Conservation (phyloP, 371 early-diverging fungal species). For the Lichtheimia hyalospora region DNA sequence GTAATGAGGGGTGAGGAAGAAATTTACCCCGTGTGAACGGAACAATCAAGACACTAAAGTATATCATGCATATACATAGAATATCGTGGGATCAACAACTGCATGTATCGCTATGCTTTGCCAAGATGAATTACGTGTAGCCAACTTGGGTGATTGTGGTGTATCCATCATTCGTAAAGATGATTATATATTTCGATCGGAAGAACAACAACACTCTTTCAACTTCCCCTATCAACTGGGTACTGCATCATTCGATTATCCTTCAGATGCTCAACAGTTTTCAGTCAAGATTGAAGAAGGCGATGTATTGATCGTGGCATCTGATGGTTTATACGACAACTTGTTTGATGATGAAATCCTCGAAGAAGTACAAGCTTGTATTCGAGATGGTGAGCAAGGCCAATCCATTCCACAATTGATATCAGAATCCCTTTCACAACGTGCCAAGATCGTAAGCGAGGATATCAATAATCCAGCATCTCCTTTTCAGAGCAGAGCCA, state of each 20-base stretch:
- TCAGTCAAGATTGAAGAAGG: conserved; percentile 75
- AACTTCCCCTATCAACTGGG: conserved; percentile 81
- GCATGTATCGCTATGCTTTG: conserved; percentile 84
- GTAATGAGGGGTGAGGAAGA: neutral
- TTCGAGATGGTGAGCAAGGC: conserved; percentile 7
- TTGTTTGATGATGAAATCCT: conserved; percentile 81
- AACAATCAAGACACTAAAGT: too few species aligned
- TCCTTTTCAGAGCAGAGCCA: conserved; percentile 86
- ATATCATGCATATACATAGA: conserved; percentile 5
- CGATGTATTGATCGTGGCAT: conserved; percentile 73
- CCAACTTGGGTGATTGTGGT: conserved; percentile 93
- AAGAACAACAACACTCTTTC: conserved; percentile 84
- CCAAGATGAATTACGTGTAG: conserved; percentile 86
- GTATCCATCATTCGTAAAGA: conserved; percentile 80
- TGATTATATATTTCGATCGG: conserved; percentile 85
- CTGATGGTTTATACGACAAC: conserved; percentile 83
- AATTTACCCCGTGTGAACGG: too few species aligned
- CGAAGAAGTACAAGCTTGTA: conserved; percentile 42
- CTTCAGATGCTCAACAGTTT: conserved; percentile 61
- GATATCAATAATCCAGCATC: conserved; percentile 71
- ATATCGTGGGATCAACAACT: conserved; percentile 79
- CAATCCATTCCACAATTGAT: conserved; percentile 65
- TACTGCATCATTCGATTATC: conserved; percentile 61
- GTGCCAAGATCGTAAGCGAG: conserved; percentile 80
- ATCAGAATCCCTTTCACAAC: conserved; percentile 72